phyloP scores from a whole-genome alignment of 208 protist species.

The Acanthamoeba quina region DNA sequence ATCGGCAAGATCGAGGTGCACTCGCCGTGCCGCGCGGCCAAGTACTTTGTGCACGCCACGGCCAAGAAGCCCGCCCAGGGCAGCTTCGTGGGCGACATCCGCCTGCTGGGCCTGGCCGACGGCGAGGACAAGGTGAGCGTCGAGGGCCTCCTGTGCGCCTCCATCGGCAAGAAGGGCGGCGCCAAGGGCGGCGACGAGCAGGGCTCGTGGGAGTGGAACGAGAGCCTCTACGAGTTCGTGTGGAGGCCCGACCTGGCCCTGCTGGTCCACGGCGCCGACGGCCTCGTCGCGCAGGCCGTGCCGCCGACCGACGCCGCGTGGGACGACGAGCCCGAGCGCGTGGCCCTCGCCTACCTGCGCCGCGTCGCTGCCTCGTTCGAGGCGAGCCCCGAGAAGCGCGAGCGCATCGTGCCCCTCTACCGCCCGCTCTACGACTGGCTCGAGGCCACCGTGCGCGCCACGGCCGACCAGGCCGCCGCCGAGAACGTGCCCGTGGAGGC shows the following conservation, averaged over 20 bases:
- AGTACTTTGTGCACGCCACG: conserved; percentile 48
- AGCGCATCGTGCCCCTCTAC: not conserved
- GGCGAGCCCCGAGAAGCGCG: not conserved
- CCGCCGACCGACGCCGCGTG: not conserved
- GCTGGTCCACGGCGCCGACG: not conserved
- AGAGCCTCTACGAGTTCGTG: conserved; percentile 22
- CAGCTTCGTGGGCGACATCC: conserved; percentile 34
- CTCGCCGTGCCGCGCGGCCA: conserved; percentile 14
- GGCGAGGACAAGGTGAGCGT: conserved; percentile 9
- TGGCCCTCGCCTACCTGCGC: conserved; percentile 11
- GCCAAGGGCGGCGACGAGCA: not conserved
- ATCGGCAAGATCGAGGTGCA: conserved; percentile 25
- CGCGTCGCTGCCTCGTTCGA: not conserved
- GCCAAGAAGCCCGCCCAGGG: not conserved
- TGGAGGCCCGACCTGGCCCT: not conserved
- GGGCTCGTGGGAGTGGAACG: conserved; percentile 2
- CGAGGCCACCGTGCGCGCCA: not conserved
- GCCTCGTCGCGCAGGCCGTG: not conserved
- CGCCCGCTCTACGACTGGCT: not conserved
- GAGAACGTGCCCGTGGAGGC: not conserved
- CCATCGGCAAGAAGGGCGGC: conserved; percentile 52
- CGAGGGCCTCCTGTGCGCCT: conserved; percentile 41
- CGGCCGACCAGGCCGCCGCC: not conserved
- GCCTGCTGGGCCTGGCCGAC: not conserved
- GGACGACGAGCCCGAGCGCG: conserved; percentile 33